Base-by-base conservation (phyloP, 768 basidiomycete genomes). In the Mycena indigotica region DNA sequence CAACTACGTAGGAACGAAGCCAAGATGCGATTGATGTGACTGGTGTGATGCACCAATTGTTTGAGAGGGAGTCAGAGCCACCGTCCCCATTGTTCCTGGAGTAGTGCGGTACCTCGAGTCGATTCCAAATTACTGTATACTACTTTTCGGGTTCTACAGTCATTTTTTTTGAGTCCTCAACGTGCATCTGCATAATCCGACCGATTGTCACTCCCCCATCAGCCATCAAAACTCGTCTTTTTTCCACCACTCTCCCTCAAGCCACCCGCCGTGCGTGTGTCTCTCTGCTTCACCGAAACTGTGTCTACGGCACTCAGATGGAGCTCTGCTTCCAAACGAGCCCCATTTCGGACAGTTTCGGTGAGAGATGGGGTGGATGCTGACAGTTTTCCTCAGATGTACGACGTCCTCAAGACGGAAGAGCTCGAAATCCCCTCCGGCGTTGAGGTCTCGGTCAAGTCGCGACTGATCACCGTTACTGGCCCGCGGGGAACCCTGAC, bases 401-500 rank as follows among this genome's bases (percentile, higher is more conserved):
- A 89, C 77, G 91, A 93, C 85, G 83, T 94, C 71, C 84, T 91
- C 80, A 83, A 91, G 80, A 93, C 89, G 55, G 94, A 96, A 89
- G 92, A 92, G 74, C 87, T 95, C 77, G 84, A 85, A 40, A 84
- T 96, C 66, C 94, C 94, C 57, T 87, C 89, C 69, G 86, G 84
- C 67, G 88, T 99, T 69, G 85, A 88, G 45, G 86, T 98, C 64
- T 73, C 79, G 71, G 84, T 98, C 78, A 97, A 98, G 81, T 84
- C 95, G 65, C 88, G 97, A 62, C 76, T 94, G 67, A 89, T 99
- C 73, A 88, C 85, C 58, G 95, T 99, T 66, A 87, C 85, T 63
- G 97, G 97, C 28, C 92, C 97, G 55, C 86, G 97, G 53, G 97
- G 97, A 63, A 91, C 86, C 52, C 84, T 99, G 69, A 88, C 86